Percentiles rank a stretch among this genome's conserved stretches.
phyloP scores from a whole-genome alignment of 192 early-diverging fungal species.

The Dissophora globulifera region DNA sequence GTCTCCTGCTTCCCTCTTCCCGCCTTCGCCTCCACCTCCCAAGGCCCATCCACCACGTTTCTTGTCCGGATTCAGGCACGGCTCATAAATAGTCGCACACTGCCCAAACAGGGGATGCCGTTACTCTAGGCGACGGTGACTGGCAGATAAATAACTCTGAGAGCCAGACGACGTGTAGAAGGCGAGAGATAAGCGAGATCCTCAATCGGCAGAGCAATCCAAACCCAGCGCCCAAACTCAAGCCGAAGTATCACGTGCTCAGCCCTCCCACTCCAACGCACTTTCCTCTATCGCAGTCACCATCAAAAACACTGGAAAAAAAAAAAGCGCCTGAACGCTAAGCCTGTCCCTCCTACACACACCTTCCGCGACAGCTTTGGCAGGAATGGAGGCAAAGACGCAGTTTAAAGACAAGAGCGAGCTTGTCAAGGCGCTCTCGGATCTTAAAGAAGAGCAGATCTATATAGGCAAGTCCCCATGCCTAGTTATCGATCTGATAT shows the following conservation, averaged over 20 bases:
- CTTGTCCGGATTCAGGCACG: too few species aligned
- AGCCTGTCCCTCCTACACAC: background rate
- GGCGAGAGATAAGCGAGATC: too few species aligned
- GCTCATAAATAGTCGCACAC: background rate
- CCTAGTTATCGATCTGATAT: too few species aligned
- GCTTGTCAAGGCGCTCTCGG: conserved; percentile 44
- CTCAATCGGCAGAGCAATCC: too few species aligned
- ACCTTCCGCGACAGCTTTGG: conserved; percentile 15
- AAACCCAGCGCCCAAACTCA: too few species aligned
- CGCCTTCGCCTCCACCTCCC: too few species aligned
- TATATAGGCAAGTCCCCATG: conserved; percentile 33
- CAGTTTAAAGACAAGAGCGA: conserved; percentile 51
- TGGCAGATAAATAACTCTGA: background rate
- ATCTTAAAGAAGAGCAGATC: conserved; percentile 28
- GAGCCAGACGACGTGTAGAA: too few species aligned
- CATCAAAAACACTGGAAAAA: conserved; percentile 1
- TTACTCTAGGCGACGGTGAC: background rate
- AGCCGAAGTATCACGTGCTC: too few species aligned
- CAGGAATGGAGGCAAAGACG: conserved; percentile 39
- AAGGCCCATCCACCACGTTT: too few species aligned
- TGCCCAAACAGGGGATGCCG: conserved; percentile 1
- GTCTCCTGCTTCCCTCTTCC: too few species aligned
- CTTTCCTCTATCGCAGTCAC: conserved; percentile 6
- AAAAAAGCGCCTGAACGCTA: conserved; percentile 9
- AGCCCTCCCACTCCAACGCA: too few species aligned